Conservation (phyloP, 2,329 filamentous ascomycete genomes). For the Basipetospora chlamydospora region DNA sequence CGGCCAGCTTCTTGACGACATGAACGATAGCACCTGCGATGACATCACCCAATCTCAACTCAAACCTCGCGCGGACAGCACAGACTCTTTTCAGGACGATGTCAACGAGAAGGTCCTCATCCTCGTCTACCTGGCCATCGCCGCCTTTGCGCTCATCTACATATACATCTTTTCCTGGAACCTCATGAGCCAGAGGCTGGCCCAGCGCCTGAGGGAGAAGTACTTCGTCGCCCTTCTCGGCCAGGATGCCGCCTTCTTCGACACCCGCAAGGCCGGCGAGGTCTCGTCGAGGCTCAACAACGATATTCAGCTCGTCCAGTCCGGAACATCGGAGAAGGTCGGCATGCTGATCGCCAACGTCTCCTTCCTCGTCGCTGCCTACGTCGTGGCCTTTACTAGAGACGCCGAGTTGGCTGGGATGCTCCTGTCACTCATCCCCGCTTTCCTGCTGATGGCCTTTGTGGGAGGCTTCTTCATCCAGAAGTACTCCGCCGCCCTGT, state of each 20-base stretch:
- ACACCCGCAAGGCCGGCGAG: constrained; percentile 46
- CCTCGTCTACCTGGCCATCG: constrained; percentile 49
- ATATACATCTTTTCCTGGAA: constrained; percentile 49
- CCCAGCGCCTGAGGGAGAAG: constrained; percentile 44
- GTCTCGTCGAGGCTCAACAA: constrained; percentile 48
- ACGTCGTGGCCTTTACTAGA: constrained; percentile 52
- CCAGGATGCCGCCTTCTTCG: constrained; percentile 51
- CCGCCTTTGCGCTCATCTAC: constrained; percentile 49
- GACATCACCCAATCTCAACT: constrained; percentile 10
- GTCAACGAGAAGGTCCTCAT: constrained; percentile 45
- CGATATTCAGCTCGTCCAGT: constrained; percentile 52
- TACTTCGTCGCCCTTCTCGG: constrained; percentile 44
- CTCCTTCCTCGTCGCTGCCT: constrained; percentile 54
- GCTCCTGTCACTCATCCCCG: constrained; percentile 46
- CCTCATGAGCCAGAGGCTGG: constrained; percentile 47
- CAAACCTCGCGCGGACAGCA: constrained; percentile 10
- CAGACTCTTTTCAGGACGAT: constrained; percentile 19
- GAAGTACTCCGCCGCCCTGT: constrained; percentile 34
- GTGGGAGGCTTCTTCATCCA: constrained; percentile 38
- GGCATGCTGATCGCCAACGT: constrained; percentile 47
- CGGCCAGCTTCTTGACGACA: constrained; percentile 45
- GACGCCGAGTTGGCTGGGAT: constrained; percentile 48
- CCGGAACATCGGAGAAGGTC: constrained; percentile 57
- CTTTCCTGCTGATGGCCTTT: constrained; percentile 44
- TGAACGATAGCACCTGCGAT: constrained; percentile 42